Evolutionary conservation across 2,329 filamentous ascomycete species (phyloP).

Genomic region (Trichoderma koningii): DNA sequence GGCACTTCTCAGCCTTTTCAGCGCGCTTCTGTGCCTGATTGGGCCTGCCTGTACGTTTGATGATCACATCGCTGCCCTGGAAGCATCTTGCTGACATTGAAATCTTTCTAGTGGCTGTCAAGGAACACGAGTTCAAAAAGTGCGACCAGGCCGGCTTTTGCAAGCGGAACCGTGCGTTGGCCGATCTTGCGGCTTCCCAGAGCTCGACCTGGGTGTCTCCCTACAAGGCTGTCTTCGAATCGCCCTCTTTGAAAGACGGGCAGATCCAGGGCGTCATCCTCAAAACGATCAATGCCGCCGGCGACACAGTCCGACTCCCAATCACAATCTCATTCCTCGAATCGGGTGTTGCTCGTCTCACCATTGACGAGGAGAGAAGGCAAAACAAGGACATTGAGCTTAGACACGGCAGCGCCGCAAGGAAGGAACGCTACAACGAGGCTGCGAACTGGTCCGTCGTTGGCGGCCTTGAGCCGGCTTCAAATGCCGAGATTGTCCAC

Average conservation of each 20-base stretch:
- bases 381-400: conserved; percentile 87
- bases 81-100: conserved; percentile 30
- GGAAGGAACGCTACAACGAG: conserved; percentile 95
- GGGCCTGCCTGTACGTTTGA: conserved; percentile 62
- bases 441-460: conserved; percentile 83
- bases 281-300: conserved; percentile 67
- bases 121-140: conserved; percentile 96
- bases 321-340: conserved; percentile 86
- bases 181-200: conserved; percentile 70
- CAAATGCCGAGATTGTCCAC: conserved; percentile 66
- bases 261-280: conserved; percentile 78
- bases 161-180: conserved; percentile 87
- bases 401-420: conserved; percentile 76
- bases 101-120: conserved; percentile 69
- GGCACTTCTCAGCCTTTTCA: conserved; percentile 61
- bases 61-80: not conserved
- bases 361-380: conserved; percentile 87
- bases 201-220: conserved; percentile 75
- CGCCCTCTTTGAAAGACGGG: conserved; percentile 75
- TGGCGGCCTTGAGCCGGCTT: conserved; percentile 74
- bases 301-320: conserved; percentile 75
- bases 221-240: conserved; percentile 72
- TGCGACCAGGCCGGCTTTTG: conserved; percentile 97
- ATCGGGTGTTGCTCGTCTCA: conserved; percentile 83
- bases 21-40: conserved; percentile 61